Conservation (phyloP, 441 rosid species). For the Geranium incanum region DNA sequence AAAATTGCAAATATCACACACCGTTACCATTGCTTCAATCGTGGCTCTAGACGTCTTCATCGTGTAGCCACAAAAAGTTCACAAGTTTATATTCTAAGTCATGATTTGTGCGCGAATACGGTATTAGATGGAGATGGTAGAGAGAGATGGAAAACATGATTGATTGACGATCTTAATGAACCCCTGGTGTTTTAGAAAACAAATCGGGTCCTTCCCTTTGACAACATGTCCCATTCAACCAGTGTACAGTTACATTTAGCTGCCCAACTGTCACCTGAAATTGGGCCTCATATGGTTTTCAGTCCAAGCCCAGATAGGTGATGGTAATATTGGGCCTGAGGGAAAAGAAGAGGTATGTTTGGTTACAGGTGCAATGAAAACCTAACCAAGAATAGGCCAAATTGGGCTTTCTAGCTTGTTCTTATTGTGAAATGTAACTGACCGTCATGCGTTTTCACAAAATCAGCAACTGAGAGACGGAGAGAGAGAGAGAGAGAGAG, state of each 20-base stretch:
- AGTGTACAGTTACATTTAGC: neutral
- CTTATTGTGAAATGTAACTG: neutral
- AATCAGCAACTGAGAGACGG: constrained; percentile 7
- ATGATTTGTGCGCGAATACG: too few relatives aligned
- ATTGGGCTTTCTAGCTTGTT: neutral
- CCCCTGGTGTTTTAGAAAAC: too few relatives aligned
- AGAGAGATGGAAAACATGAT: too few relatives aligned
- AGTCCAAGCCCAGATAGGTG: neutral
- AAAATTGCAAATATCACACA: too few relatives aligned
- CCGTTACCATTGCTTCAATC: too few relatives aligned
- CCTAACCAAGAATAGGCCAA: neutral
- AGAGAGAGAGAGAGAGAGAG: neutral
- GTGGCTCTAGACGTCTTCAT: too few relatives aligned
- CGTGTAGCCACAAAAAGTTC: too few relatives aligned
- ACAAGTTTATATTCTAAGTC: too few relatives aligned
- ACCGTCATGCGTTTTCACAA: neutral
- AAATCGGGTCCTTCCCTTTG: too few relatives aligned
- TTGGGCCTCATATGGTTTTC: neutral
- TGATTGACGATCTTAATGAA: too few relatives aligned
- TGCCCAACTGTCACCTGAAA: neutral
- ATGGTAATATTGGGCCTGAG: neutral
- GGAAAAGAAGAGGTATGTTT: neutral
- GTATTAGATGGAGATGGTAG: too few relatives aligned
- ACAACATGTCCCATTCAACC: too few relatives aligned
- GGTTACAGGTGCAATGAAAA: neutral